Evolutionary conservation across 495 filamentous ascomycete genomes (phyloP), one percentile per base, ranked within the genome.

Genomic region (Margaritispora aquatica): DNA sequence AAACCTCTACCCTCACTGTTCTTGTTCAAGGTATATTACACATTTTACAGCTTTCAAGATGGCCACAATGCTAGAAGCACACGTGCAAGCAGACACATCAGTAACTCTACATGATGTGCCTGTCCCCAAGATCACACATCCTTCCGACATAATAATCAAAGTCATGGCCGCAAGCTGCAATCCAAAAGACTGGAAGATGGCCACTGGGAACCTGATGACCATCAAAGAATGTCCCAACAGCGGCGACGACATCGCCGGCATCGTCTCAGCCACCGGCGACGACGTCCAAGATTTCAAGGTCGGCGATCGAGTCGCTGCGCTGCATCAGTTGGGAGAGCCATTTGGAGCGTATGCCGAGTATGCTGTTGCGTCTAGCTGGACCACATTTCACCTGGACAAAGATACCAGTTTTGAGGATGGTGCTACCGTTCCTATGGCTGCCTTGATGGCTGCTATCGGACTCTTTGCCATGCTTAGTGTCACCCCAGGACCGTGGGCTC

Each of bases 231-330:
- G n/a, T n/a, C n/a, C 15, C 22, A 90, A 90, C 70, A 63, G 73
- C 49, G 88, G 88, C 36, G 87, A 92, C 68, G 88, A 90, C 65
- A 86, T 90, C 54, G 85, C 86, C 10, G 88, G 88, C 22, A 74
- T 83, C 36, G 78, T 92, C 24, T 71, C 85, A n/a, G 64, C 71
- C 1, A 80, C 88, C 49, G 87, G 88, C 24, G 66, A 41, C 13
- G 22, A 60, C 29, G 60, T 61, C 0, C 26, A 17, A 11, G 52
- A 44, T 0, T 63, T 66, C 57, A 60, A 50, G 27, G 9, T 26
- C 2, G 87, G 88, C 26, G 88, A 90, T 65, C 79, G 84, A 26
- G 88, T 92, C 1, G 84, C 80, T 3, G 83, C 81, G 7, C 87
- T 90, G 68, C 87, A 90, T 66, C 68, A 86, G 68, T 80, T 83